Conservation (phyloP, 2,329 filamentous ascomycete species). For the Fusarium circinatum region DNA sequence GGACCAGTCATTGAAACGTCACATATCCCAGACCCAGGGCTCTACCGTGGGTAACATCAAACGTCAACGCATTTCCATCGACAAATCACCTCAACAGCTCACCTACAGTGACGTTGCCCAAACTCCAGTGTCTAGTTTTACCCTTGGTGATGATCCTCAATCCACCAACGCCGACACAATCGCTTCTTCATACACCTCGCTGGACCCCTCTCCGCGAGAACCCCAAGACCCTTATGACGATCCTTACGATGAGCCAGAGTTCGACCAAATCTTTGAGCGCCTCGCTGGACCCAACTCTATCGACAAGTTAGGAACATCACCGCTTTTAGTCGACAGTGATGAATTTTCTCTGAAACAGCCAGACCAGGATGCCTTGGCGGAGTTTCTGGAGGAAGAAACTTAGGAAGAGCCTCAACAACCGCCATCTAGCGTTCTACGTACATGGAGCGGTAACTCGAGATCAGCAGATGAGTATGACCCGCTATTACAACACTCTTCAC, state of each 20-base stretch:
- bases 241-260: slow-evolving; percentile 29
- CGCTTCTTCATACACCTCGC: slow-evolving; percentile 1
- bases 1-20: slow-evolving; percentile 31
- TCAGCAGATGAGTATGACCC: slow-evolving; percentile 51
- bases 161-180: slow-evolving; percentile 11
- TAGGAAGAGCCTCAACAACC: slow-evolving; percentile 25
- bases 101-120: slow-evolving; percentile 5
- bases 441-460: slow-evolving; percentile 48
- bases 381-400: slow-evolving; percentile 16
- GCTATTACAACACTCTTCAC: slow-evolving; percentile 50
- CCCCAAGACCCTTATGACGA: slow-evolving; percentile 14
- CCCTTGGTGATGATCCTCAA: not conserved
- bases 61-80: slow-evolving; percentile 21
- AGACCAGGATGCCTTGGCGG: slow-evolving; percentile 25
- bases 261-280: slow-evolving; percentile 26
- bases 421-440: slow-evolving; percentile 48
- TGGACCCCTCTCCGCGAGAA: not conserved
- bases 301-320: not conserved
- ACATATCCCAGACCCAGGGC: slow-evolving; percentile 7
- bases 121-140: slow-evolving; percentile 14
- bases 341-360: slow-evolving; percentile 13
- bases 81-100: slow-evolving; percentile 11
- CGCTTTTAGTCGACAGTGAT: not conserved
- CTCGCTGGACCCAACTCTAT: not conserved
- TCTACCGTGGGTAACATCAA: slow-evolving; percentile 13